Percentiles rank a stretch among this genome's conserved stretches.
These are phyloP conservation scores for Fraxinus sp. DNA, from an alignment of 305 asterid species.

Conservation along the genomic window DNA sequence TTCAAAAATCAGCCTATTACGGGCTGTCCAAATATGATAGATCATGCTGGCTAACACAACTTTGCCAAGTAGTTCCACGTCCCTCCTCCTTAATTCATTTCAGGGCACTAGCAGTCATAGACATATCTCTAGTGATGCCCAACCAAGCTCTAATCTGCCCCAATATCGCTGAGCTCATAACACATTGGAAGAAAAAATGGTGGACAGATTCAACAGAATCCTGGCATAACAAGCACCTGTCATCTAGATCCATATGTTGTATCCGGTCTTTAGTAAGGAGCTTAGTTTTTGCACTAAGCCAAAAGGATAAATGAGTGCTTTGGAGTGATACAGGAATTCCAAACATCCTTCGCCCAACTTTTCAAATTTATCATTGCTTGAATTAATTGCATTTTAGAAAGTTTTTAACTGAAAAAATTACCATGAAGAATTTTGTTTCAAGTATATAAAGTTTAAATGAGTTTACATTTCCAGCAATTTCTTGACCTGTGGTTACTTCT, in stretches of 20 bases:
- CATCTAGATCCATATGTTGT: background rate
- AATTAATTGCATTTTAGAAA: too few relatives aligned
- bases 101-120: background rate
- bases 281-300: background rate
- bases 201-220: background rate
- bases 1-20: background rate
- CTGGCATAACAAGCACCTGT: background rate
- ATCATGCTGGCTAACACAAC: background rate
- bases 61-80: background rate
- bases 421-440: too few relatives aligned
- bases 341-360: too few relatives aligned
- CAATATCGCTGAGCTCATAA: background rate
- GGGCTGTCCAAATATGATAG: background rate
- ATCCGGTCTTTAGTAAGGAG: background rate
- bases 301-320: too few relatives aligned
- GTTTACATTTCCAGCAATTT: too few relatives aligned
- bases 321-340: too few relatives aligned
- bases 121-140: background rate
- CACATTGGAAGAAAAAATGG: background rate
- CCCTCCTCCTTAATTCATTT: background rate
- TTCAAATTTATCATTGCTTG: too few relatives aligned
- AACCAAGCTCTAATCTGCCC: background rate
- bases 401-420: too few relatives aligned
- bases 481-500: too few relatives aligned
- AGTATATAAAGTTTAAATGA: too few relatives aligned